A percentile compares a stretch with the other conserved stretches of the same genome.
phyloP scores from a whole-genome alignment of 805 yeast genomes.

The Yamadazyma akitaensis region DNA sequence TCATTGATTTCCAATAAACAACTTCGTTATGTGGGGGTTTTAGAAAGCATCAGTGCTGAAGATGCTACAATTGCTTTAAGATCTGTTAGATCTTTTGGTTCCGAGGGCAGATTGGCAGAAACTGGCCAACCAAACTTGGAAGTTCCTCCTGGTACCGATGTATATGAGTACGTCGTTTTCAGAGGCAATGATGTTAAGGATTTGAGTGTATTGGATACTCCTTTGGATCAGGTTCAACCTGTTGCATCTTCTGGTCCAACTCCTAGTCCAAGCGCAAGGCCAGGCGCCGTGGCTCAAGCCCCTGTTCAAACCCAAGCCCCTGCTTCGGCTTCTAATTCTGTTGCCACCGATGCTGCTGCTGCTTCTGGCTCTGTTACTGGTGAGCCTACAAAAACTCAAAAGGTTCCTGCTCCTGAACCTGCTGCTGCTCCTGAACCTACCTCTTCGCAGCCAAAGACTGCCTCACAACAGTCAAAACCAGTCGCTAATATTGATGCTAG shows the following conservation, averaged over 20 bases:
- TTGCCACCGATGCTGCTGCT: slow-evolving; percentile 8
- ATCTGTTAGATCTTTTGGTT: slow-evolving; percentile 80
- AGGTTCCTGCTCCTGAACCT: background rate
- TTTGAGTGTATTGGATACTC: slow-evolving; percentile 74
- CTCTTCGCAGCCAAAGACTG: slow-evolving; percentile 13
- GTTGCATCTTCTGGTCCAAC: slow-evolving; percentile 1
- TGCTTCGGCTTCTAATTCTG: background rate
- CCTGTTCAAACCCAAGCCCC: slow-evolving; percentile 6
- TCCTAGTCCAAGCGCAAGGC: slow-evolving; percentile 5
- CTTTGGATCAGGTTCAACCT: slow-evolving; percentile 51
- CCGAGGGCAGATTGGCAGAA: slow-evolving; percentile 76
- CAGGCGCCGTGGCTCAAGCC: slow-evolving; percentile 7
- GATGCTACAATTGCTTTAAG: slow-evolving; percentile 84
- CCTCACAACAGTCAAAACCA: slow-evolving; percentile 6
- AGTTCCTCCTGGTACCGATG: slow-evolving; percentile 63
- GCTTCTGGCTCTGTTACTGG: slow-evolving; percentile 6
- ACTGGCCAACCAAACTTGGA: slow-evolving; percentile 62
- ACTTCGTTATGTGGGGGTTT: slow-evolving; percentile 83
- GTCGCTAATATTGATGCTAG: slow-evolving; percentile 3
- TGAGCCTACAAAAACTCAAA: background rate
- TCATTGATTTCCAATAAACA: slow-evolving; percentile 76
- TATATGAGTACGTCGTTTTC: slow-evolving; percentile 76
- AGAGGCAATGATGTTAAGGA: slow-evolving; percentile 92
- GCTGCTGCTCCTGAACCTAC: slow-evolving; percentile 11
- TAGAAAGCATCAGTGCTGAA: slow-evolving; percentile 84